Evolutionary conservation across 148 eudicot species (phyloP).

Genomic region (Agrostemma githago): DNA sequence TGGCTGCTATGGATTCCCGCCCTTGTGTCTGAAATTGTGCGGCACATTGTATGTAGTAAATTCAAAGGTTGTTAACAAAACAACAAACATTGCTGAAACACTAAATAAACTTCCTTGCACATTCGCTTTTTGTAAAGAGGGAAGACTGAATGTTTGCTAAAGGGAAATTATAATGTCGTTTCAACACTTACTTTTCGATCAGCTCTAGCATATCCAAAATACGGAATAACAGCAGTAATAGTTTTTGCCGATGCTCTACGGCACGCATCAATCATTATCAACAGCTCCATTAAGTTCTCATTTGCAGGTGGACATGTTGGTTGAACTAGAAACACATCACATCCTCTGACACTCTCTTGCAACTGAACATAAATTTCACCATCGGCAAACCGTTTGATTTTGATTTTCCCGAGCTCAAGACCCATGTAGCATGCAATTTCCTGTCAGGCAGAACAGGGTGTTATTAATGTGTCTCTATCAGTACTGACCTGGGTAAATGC

Average conservation of each 20-base stretch:
- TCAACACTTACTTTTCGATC: constrained; percentile 65
- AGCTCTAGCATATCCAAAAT: constrained; percentile 98
- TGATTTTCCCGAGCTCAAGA: constrained; percentile 68
- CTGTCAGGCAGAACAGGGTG: constrained; percentile 32
- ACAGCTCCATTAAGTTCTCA: constrained; percentile 93
- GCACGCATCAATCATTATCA: constrained; percentile 94
- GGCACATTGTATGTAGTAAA: constrained; percentile 9
- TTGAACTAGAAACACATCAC: constrained; percentile 90
- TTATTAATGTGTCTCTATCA: not conserved
- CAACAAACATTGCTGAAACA: too few relatives aligned
- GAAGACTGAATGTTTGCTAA: not conserved
- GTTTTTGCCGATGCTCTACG: constrained; percentile 93
- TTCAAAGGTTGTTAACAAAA: not conserved
- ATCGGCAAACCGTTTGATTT: constrained; percentile 88
- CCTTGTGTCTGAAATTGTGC: constrained; percentile 72
- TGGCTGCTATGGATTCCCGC: constrained; percentile 94
- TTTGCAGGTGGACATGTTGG: constrained; percentile 96
- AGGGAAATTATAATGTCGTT: not conserved
- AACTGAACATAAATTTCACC: constrained; percentile 93
- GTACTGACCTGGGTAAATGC: not conserved
- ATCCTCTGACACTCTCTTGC: constrained; percentile 97
- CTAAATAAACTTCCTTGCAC: not conserved
- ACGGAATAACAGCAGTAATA: constrained; percentile 94
- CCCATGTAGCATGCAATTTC: constrained; percentile 98
- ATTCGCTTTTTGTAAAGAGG: not conserved